Conservation (phyloP, 352 stramenopile genomes). For the Blastocystis sp. region DNA sequence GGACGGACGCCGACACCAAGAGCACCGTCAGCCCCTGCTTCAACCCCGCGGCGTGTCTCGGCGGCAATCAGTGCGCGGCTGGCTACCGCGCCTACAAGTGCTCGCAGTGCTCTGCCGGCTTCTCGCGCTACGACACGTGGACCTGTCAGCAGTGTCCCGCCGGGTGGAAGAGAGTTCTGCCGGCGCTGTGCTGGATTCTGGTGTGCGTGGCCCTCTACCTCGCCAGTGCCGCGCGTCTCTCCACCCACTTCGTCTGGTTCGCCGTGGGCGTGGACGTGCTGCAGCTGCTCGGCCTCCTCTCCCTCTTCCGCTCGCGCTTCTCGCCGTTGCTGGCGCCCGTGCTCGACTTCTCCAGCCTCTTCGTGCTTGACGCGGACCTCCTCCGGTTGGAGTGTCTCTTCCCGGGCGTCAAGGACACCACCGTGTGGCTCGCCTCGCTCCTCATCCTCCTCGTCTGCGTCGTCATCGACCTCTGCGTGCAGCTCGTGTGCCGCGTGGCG, state of each 20-base stretch:
- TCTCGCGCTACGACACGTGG: not conserved
- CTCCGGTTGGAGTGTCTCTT: slow-evolving; percentile 28
- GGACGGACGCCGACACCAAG: not conserved
- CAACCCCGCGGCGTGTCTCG: slow-evolving; percentile 1
- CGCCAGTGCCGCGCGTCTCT: slow-evolving; percentile 4
- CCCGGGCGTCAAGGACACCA: not conserved
- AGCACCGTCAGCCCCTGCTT: not conserved
- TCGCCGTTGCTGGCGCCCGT: not conserved
- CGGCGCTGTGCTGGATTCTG: not conserved
- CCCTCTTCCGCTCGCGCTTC: slow-evolving; percentile 25
- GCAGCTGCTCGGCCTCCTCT: slow-evolving; percentile 25
- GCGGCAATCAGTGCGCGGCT: not conserved
- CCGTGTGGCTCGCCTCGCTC: not conserved
- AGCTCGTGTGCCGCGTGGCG: not conserved
- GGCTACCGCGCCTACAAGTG: slow-evolving; percentile 31
- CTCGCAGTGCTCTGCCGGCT: not conserved
- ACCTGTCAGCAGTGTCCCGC: slow-evolving; percentile 2
- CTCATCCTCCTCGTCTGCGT: not conserved
- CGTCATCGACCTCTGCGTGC: not conserved
- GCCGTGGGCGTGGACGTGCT: not conserved
- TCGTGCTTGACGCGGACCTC: slow-evolving; percentile 34
- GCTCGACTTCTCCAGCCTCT: slow-evolving; percentile 36
- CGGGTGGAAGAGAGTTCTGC: not conserved
- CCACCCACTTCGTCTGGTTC: slow-evolving; percentile 21
- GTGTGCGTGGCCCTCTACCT: slow-evolving; percentile 7